These are phyloP conservation scores for Dryas drummondii DNA, from an alignment of 306 rosid genomes.

Conservation along the genomic window DNA sequence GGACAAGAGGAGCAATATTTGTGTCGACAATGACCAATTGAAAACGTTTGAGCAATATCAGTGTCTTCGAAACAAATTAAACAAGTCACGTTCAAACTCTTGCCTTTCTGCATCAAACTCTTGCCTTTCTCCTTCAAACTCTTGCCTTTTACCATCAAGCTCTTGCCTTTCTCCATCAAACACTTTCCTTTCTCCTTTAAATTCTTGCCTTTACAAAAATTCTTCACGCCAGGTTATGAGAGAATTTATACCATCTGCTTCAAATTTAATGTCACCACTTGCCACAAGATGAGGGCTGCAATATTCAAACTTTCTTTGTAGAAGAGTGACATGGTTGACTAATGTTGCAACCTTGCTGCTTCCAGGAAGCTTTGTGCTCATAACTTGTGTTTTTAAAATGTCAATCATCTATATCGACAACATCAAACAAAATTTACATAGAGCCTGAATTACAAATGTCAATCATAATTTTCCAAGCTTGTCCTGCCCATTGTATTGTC, in stretches of 20 bases:
- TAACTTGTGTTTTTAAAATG: constrained; percentile 26
- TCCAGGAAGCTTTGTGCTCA: constrained; percentile 21
- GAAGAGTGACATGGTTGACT: constrained; percentile 32
- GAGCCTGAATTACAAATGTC: too few species aligned
- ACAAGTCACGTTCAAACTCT: constrained; percentile 36
- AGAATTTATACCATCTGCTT: constrained; percentile 59
- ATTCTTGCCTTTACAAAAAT: constrained; percentile 7
- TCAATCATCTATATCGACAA: neutral
- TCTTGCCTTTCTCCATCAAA: too few species aligned
- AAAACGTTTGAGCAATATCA: constrained; percentile 42
- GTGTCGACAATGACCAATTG: constrained; percentile 63
- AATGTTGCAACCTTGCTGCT: constrained; percentile 16
- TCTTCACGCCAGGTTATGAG: constrained; percentile 28
- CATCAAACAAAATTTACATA: too few species aligned
- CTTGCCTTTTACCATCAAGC: too few species aligned
- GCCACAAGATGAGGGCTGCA: constrained; percentile 35
- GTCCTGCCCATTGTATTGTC: too few species aligned
- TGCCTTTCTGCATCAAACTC: neutral
- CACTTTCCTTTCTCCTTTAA: too few species aligned
- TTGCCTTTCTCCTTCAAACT: neutral
- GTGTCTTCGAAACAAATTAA: constrained; percentile 69
- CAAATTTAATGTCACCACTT: constrained; percentile 32
- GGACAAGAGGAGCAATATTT: constrained; percentile 67
- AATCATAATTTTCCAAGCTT: too few species aligned
- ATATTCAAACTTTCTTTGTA: constrained; percentile 28